Evolutionary conservation across 192 early-diverging fungal genomes (phyloP).

Genomic region (Allomyces macrogynus): DNA sequence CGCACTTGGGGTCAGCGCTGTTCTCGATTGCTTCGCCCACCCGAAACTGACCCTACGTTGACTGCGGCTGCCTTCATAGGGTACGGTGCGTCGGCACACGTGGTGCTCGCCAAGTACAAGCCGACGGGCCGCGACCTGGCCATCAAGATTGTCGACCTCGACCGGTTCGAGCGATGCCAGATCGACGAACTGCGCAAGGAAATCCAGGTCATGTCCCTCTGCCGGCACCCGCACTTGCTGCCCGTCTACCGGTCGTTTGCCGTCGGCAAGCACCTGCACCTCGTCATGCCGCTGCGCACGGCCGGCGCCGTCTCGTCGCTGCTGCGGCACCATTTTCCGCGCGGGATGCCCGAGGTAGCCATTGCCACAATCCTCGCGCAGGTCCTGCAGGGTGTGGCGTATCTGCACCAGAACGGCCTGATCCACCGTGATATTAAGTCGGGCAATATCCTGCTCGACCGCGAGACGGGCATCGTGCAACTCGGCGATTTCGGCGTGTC

Average conservation of each 20-base stretch:
- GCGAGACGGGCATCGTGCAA: conserved; percentile 9
- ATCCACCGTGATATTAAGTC: conserved; percentile 67
- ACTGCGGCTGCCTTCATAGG: conserved; percentile 15
- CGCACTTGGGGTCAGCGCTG: too few species aligned
- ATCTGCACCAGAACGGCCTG: conserved; percentile 31
- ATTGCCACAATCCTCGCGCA: conserved; percentile 42
- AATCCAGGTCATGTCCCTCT: conserved; percentile 67
- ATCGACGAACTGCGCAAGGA: conserved; percentile 77
- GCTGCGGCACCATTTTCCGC: conserved; percentile 64
- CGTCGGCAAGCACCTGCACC: conserved; percentile 44
- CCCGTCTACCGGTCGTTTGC: conserved; percentile 71
- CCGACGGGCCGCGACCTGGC: conserved; percentile 45
- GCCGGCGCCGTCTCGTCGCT: conserved; percentile 65
- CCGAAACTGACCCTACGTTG: too few species aligned
- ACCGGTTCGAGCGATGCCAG: conserved; percentile 75
- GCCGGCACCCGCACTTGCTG: conserved; percentile 62
- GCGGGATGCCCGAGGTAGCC: conserved; percentile 57
- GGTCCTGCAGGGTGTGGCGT: conserved; percentile 48
- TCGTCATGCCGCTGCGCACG: conserved; percentile 56
- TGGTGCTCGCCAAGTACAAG: conserved; percentile 58
- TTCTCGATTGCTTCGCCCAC: too few species aligned
- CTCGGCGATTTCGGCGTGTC: too few species aligned
- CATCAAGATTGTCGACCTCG: conserved; percentile 73
- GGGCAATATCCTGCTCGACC: conserved; percentile 48
- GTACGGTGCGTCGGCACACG: conserved; percentile 70